These are phyloP conservation scores for Morella rubra DNA, from an alignment of 306 rosid species.

Conservation along the genomic window DNA sequence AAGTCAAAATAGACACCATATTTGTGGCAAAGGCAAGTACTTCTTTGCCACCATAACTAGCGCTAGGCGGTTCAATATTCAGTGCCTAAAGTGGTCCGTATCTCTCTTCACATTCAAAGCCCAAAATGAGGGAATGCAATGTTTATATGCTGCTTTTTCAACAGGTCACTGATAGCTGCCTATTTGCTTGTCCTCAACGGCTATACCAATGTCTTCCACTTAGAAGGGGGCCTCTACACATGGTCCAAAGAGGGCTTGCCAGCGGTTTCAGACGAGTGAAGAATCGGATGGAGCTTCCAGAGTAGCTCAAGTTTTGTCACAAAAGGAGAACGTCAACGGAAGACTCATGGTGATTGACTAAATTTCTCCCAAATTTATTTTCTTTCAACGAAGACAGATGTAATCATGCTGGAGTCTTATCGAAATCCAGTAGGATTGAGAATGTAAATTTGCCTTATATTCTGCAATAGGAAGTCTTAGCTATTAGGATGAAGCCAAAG, in stretches of 20 bases:
- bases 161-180: constrained; percentile 97
- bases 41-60: neutral
- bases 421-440: neutral
- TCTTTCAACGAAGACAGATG: neutral
- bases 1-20: neutral
- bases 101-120: neutral
- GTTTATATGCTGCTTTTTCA: constrained; percentile 9
- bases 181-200: constrained; percentile 92
- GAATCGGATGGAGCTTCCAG: constrained; percentile 15
- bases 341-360: constrained; percentile 19
- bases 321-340: constrained; percentile 31
- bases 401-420: neutral
- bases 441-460: too few relatives aligned
- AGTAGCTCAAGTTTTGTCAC: constrained; percentile 46
- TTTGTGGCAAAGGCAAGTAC: neutral
- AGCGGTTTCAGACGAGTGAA: constrained; percentile 53
- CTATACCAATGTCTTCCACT: constrained; percentile 76
- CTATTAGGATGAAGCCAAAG: too few relatives aligned
- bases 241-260: constrained; percentile 88
- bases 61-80: too few relatives aligned
- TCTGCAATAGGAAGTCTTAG: too few relatives aligned
- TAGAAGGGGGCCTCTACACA: constrained; percentile 85
- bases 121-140: neutral
- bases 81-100: neutral
- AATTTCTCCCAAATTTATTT: neutral